These are phyloP conservation scores for Beta macrorhiza DNA, from an alignment of 179 eudicot genomes.

Conservation along the genomic window DNA sequence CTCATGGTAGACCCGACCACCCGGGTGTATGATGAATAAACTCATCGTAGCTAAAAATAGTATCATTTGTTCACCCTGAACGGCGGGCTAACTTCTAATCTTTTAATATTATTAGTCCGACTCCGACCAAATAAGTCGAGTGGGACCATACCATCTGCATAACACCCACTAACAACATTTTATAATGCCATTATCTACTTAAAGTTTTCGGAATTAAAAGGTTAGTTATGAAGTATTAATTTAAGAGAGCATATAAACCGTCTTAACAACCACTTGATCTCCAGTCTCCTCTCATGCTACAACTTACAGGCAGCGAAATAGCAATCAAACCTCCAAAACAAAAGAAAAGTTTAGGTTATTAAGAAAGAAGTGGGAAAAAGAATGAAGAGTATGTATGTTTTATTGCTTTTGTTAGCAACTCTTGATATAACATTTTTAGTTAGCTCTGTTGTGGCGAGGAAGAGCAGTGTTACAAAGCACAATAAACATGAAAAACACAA, in stretches of 20 bases:
- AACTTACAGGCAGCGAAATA: neutral
- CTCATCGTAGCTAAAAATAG: too few relatives aligned
- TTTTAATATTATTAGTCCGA: too few relatives aligned
- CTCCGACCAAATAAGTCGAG: too few relatives aligned
- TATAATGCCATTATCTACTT: neutral
- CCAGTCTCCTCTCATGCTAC: neutral
- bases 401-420: constrained; percentile 21
- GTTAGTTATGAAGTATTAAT: constrained; percentile 12
- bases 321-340: constrained; percentile 7
- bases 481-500: constrained; percentile 17
- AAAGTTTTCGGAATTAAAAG: constrained; percentile 4
- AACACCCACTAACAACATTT: neutral
- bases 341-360: neutral
- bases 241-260: constrained; percentile 5
- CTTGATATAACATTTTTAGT: constrained; percentile 31
- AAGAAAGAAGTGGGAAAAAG: neutral
- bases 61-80: too few relatives aligned
- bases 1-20: too few relatives aligned
- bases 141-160: too few relatives aligned
- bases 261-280: neutral
- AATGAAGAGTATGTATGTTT: constrained; percentile 22
- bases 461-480: constrained; percentile 21
- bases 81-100: too few relatives aligned
- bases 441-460: constrained; percentile 44
- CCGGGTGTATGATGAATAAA: too few relatives aligned